phyloP scores from a whole-genome alignment of 1,139 yeast genomes.

The Candida sojae region DNA sequence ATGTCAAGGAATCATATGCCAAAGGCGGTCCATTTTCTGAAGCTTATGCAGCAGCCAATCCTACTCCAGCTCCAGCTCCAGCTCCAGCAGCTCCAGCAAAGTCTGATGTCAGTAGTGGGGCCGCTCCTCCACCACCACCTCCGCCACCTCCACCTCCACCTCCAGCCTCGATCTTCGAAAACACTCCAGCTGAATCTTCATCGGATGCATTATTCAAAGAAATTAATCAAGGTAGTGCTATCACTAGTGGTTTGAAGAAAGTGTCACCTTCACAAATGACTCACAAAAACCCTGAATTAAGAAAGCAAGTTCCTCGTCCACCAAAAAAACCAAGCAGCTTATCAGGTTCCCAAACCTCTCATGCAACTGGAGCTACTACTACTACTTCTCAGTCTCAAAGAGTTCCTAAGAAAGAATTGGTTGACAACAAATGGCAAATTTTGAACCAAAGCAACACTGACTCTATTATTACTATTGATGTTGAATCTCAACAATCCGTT shows the following conservation, averaged over 20 bases:
- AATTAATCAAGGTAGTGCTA: conserved; percentile 77
- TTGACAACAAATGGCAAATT: conserved; percentile 83
- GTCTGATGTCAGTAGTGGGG: conserved; percentile 25
- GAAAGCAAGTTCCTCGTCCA: conserved; percentile 60
- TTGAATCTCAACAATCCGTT: conserved; percentile 83
- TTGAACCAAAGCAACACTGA: conserved; percentile 69
- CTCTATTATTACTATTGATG: conserved; percentile 65
- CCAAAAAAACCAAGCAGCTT: conserved; percentile 77
- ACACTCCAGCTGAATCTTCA: conserved; percentile 41
- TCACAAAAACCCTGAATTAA: conserved; percentile 85
- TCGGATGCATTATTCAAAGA: conserved; percentile 92
- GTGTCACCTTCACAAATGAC: conserved; percentile 95
- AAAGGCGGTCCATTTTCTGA: conserved; percentile 50
- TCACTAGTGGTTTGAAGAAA: conserved; percentile 85
- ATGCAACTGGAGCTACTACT: conserved; percentile 20
- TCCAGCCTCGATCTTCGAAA: conserved; percentile 53
- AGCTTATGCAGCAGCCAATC: conserved; percentile 14
- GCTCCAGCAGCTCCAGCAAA: conserved; percentile 20
- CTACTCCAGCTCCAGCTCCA: conserved; percentile 20
- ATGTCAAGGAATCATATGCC: conserved; percentile 75
- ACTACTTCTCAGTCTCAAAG: conserved; percentile 24
- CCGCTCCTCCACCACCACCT: conserved; percentile 82
- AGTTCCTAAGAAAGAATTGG: conserved; percentile 71
- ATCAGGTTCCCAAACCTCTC: conserved; percentile 21
- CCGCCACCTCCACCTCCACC: conserved; percentile 14